phyloP scores from a whole-genome alignment of 78 protist genomes.

The Dictyostelium brefeldianum region DNA sequence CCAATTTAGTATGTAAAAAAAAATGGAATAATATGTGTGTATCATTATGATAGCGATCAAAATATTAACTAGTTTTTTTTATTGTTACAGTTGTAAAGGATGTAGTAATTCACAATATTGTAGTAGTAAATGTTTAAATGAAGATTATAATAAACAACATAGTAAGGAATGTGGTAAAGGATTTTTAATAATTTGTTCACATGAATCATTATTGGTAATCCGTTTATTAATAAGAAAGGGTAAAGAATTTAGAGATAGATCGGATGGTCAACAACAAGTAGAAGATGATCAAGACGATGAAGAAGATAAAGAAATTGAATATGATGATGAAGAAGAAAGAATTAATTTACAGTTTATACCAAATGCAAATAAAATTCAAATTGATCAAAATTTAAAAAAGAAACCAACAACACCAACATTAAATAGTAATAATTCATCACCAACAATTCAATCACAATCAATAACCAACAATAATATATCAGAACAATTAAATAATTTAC shows the following conservation, averaged over 20 bases:
- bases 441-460: not conserved
- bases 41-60: too few relatives aligned
- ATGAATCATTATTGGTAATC: slow-evolving; percentile 34
- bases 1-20: slow-evolving; percentile 69
- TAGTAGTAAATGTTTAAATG: slow-evolving; percentile 37
- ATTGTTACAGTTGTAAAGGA: slow-evolving; percentile 31
- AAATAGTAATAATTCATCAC: not conserved
- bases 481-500: slow-evolving; percentile 30
- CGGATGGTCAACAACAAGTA: not conserved
- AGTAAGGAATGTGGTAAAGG: slow-evolving; percentile 54
- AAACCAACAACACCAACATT: not conserved
- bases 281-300: not conserved
- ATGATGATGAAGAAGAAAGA: not conserved
- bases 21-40: too few relatives aligned
- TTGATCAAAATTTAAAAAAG: not conserved
- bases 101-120: slow-evolving; percentile 68
- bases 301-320: not conserved
- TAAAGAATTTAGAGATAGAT: not conserved
- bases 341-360: not conserved
- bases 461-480: not conserved
- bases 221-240: slow-evolving; percentile 28
- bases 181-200: slow-evolving; percentile 49
- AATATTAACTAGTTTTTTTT: not conserved
- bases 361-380: not conserved
- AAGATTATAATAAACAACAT: slow-evolving; percentile 31